Evolutionary conservation across 306 rosid species (phyloP).

Genomic region (barrel medic (Medicago truncatula)): MtrunA17r5.0-ANR NC_053049.1:5044501-5045000

Average conservation of each 20-base stretch:
- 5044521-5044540: background rate
- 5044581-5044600: background rate
- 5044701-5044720: background rate
- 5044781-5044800: too few species aligned
- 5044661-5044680: background rate
- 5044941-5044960: too few species aligned
- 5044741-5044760: background rate
- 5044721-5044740: background rate
- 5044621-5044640: background rate
- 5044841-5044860: background rate
- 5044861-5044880: background rate
- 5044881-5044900: background rate
- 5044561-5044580: background rate
- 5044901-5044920: background rate
- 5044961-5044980: too few species aligned
- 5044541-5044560: background rate
- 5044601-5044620: background rate
- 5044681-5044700: background rate
- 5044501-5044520: conserved; percentile 18
- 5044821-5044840: background rate
- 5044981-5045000: too few species aligned
- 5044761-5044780: background rate
- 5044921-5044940: conserved; percentile 1
- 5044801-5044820: too few species aligned
- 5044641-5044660: background rate